Conservation (phyloP, 805 yeast genomes). For the Tetrapisispora pingtungensis region DNA sequence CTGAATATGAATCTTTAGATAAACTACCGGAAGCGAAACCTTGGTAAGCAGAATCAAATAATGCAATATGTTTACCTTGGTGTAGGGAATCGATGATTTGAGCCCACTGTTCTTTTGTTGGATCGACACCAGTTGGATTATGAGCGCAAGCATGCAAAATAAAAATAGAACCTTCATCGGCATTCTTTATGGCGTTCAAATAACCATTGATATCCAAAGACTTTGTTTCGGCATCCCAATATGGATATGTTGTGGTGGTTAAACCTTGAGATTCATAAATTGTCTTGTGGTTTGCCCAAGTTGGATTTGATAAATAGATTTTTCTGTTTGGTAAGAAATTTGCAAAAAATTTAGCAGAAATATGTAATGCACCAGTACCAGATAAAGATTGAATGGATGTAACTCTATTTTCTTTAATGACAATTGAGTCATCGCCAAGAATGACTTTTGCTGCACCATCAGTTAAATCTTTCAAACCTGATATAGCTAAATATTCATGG, state of each 20-base stretch:
- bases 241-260: conserved; percentile 61
- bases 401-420: conserved; percentile 51
- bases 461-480: conserved; percentile 63
- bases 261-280: conserved; percentile 68
- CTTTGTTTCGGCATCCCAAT: conserved; percentile 71
- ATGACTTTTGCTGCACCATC: conserved; percentile 64
- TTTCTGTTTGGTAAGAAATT: conserved; percentile 24
- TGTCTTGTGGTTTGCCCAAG: conserved; percentile 96
- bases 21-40: conserved; percentile 91
- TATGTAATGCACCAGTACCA: conserved; percentile 93
- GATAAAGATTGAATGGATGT: conserved; percentile 83
- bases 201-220: conserved; percentile 64
- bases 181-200: conserved; percentile 47
- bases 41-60: conserved; percentile 94
- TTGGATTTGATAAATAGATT: conserved; percentile 74
- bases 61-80: conserved; percentile 56
- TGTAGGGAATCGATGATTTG: conserved; percentile 54
- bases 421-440: conserved; percentile 50
- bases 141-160: conserved; percentile 94
- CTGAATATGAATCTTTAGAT: conserved; percentile 74
- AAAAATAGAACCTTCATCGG: conserved; percentile 70
- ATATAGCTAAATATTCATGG: conserved; percentile 83
- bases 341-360: conserved; percentile 54
- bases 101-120: conserved; percentile 73
- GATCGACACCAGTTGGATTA: conserved; percentile 96